phyloP scores from a whole-genome alignment of 129 eudicot genomes.

The Flaveria linearis region DNA sequence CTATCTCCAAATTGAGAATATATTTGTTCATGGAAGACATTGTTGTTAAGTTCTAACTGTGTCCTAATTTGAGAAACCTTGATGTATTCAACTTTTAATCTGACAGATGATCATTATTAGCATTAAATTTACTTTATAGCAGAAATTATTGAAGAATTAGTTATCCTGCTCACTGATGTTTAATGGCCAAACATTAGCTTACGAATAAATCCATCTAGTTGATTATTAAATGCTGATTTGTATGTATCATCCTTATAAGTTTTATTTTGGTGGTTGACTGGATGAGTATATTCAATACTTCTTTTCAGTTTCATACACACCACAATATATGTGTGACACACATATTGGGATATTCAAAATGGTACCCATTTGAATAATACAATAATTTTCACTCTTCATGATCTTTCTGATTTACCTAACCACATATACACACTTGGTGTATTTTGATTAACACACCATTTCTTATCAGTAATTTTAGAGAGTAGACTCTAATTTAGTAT shows the following conservation, averaged over 20 bases:
- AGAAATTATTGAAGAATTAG: not conserved
- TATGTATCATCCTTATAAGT: not conserved
- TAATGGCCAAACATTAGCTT: not conserved
- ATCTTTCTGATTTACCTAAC: not conserved
- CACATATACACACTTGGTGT: not conserved
- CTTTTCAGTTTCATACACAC: slow-evolving; percentile 5
- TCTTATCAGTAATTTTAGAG: not conserved
- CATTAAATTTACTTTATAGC: not conserved
- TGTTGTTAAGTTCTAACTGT: not conserved
- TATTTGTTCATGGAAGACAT: not conserved
- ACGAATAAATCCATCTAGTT: not conserved
- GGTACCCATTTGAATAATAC: not conserved
- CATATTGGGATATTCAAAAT: not conserved
- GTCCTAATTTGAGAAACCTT: not conserved
- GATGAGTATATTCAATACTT: not conserved
- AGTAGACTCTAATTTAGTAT: not conserved
- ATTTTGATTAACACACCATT: not conserved
- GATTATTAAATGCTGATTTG: not conserved
- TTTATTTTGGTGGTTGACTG: not conserved
- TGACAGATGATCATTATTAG: not conserved
- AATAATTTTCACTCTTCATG: not conserved
- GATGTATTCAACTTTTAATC: not conserved
- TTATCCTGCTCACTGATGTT: not conserved
- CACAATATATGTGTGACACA: not conserved
- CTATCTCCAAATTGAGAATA: not conserved